Base-by-base conservation (phyloP, 2,329 filamentous ascomycete genomes). In the Venturia nashicola region DNA sequence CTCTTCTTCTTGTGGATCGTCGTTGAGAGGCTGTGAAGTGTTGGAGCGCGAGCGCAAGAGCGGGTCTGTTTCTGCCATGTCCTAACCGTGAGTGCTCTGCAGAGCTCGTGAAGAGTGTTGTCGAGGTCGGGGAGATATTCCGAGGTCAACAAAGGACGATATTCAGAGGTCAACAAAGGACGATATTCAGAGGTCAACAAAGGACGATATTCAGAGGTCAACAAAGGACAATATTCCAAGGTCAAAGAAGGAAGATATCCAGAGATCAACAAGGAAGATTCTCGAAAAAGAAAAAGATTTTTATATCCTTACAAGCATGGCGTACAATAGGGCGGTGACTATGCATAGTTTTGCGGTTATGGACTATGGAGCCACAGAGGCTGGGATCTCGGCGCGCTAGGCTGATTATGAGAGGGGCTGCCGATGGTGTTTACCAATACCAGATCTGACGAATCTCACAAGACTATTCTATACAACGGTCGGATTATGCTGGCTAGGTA, bases 1-100 rank as follows among this genome's bases (percentile, higher is more conserved):
- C 11, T 34, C 51, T 11, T 57, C 51, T 36, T 71, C 70, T 18
- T 71, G 64, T 16, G 68, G 70, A 40, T 66, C 65, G 60, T 69
- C 68, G 9, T 42, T 40, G 64, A 36, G 20, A 9, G 46, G 32
- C 16, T 36, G 51, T 18, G 34, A 39, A 11, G 36, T 23, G 7
- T 34, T 36, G 32, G 51, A 57, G 51, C 51, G 51, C 51, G 27
- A 57, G 51, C 51, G 51, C 51, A 57, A 36, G 4, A 57, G 18
- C 7, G 51, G 32, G 23, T 57, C 51, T 34, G 51, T 36, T 20
- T 57, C 51, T 9, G 51, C 8, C 51, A 57, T 57, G 5, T 48
- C n/a, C 16, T 6, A 20, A 16, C 23, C 20, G 44, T 20, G 18
- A n/a, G 18, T 3, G 44, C 18, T 6, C 51, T 34, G 46, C 6